These are phyloP conservation scores for Harrya chromipes DNA, from an alignment of 768 basidiomycete species.

Conservation along the genomic window DNA sequence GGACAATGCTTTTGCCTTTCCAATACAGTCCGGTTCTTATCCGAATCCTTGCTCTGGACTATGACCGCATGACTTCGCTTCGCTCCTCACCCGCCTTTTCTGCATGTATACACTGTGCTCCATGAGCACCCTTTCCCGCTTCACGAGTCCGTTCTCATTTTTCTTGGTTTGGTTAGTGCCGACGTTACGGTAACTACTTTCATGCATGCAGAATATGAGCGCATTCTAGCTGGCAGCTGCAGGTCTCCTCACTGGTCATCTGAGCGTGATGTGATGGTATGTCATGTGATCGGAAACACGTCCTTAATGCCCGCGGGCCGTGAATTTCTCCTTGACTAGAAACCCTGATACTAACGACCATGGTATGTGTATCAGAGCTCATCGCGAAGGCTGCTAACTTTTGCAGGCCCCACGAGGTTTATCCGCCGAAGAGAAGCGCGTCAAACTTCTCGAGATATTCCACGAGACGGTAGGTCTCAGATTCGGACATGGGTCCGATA, in stretches of 20 bases:
- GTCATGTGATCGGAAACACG: constrained; percentile 26
- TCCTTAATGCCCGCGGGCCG: neutral
- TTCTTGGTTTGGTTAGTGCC: constrained; percentile 25
- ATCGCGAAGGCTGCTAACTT: neutral
- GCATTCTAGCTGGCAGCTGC: constrained; percentile 8
- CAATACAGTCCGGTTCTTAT: constrained; percentile 9
- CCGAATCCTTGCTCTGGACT: constrained; percentile 26
- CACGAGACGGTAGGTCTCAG: constrained; percentile 68
- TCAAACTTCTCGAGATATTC: constrained; percentile 87
- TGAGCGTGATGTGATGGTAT: neutral
- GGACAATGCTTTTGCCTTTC: constrained; percentile 22
- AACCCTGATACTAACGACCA: constrained; percentile 2
- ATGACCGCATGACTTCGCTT: constrained; percentile 21
- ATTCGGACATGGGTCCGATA: neutral
- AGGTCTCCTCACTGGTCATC: neutral
- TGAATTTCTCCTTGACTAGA: constrained; percentile 1
- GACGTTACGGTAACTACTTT: constrained; percentile 14
- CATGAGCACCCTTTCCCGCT: constrained; percentile 12
- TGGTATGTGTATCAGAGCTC: constrained; percentile 15
- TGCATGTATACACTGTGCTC: constrained; percentile 16
- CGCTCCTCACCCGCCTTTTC: constrained; percentile 7
- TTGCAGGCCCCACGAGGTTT: constrained; percentile 75
- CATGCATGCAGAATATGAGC: constrained; percentile 26
- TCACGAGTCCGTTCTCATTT: constrained; percentile 8
- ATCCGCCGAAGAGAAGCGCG: constrained; percentile 86